Conservation (phyloP, 768 basidiomycete species). For the Austroboletus eburneus region DNA sequence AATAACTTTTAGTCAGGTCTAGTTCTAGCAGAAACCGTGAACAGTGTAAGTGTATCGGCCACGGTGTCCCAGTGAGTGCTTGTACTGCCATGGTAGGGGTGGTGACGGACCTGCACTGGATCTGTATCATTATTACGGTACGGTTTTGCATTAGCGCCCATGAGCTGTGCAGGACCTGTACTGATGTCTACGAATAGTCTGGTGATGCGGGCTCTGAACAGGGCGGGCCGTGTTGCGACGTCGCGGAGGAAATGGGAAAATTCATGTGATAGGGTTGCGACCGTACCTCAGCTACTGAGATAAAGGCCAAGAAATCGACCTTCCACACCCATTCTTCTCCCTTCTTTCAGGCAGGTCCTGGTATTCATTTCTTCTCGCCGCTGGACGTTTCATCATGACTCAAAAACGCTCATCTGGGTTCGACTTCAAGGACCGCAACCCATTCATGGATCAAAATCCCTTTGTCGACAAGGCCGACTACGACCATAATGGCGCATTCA, state of each 20-base stretch:
- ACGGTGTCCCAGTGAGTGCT: too few species aligned
- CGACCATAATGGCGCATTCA: constrained; percentile 23
- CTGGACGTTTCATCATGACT: constrained; percentile 28
- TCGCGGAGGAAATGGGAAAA: constrained; percentile 2
- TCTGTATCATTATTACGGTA: too few species aligned
- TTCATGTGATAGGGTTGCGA: constrained; percentile 6
- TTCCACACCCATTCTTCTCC: constrained; percentile 1
- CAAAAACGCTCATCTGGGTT: constrained; percentile 54
- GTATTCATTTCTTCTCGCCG: constrained; percentile 8
- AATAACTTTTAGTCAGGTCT: background rate
- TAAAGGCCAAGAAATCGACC: constrained; percentile 5
- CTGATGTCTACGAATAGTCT: background rate
- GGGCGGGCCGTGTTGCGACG: too few species aligned
- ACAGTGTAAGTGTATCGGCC: too few species aligned
- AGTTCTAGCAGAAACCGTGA: too few species aligned
- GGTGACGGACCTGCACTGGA: too few species aligned
- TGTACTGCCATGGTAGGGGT: too few species aligned
- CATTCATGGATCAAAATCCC: constrained; percentile 51
- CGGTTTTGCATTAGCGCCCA: too few species aligned
- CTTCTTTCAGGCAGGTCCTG: constrained; percentile 28
- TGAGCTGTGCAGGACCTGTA: constrained; percentile 1
- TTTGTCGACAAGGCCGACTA: constrained; percentile 31
- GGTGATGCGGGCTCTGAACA: too few species aligned
- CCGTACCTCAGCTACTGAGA: background rate
- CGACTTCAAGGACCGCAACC: constrained; percentile 61